Percentiles rank a stretch among this genome's conserved stretches.
Conservation (phyloP, 768 basidiomycete genomes). For the Vararia minispora region DNA sequence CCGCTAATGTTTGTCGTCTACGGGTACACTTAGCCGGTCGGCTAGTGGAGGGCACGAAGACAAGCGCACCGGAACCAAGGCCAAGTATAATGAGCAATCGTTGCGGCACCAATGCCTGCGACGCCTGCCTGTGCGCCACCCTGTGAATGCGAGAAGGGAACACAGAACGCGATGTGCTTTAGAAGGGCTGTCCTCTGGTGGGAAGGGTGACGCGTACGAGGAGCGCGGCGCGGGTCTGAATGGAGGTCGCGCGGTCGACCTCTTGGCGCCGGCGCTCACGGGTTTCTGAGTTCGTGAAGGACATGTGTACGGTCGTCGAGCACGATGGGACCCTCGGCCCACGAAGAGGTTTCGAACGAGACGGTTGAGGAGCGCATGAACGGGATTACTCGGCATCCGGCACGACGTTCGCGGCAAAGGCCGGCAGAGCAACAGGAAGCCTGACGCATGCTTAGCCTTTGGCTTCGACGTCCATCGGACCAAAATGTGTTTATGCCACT, state of each 20-base stretch:
- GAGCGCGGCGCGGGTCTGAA: slow-evolving; percentile 1
- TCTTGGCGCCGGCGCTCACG: slow-evolving; percentile 1
- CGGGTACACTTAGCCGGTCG: neutral
- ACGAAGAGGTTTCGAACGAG: too few species aligned
- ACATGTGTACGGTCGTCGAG: too few species aligned
- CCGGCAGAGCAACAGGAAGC: too few species aligned
- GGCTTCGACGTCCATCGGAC: too few species aligned
- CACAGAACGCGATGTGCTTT: too few species aligned
- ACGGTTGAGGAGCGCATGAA: too few species aligned
- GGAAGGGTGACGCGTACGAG: slow-evolving; percentile 8
- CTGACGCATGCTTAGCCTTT: too few species aligned
- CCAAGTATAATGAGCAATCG: slow-evolving; percentile 61
- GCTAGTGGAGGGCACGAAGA: neutral
- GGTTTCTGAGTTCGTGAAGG: too few species aligned
- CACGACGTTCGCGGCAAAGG: too few species aligned
- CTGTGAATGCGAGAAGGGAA: slow-evolving; percentile 22
- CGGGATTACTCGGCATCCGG: too few species aligned
- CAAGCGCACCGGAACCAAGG: slow-evolving; percentile 52
- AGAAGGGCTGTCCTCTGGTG: slow-evolving; percentile 15
- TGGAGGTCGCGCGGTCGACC: neutral
- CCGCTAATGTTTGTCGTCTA: slow-evolving; percentile 70
- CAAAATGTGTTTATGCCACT: too few species aligned
- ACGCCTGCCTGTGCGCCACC: slow-evolving; percentile 42
- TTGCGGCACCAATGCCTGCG: slow-evolving; percentile 47
- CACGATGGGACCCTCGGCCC: too few species aligned